Evolutionary conservation across 2,329 filamentous ascomycete genomes (phyloP), one percentile per base, ranked within the genome.

Genomic region (Hypoxylon sp.): DNA sequence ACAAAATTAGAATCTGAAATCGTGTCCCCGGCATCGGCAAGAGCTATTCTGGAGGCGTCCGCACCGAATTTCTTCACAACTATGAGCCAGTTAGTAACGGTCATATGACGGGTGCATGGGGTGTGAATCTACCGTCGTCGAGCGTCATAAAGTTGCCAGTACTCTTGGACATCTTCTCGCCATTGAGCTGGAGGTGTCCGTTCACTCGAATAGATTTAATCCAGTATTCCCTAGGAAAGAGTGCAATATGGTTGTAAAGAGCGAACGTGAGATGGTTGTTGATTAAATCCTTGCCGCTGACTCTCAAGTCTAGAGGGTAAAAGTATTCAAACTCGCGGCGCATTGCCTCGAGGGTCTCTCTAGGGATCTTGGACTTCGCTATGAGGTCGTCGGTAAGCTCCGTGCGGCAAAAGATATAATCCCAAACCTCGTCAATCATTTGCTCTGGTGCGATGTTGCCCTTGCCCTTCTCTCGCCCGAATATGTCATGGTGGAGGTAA

Each of bases 161-260:
- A 59, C 91, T 95, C 85, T 99, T 99, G 79, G 90, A 92, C 96
- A 99, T 99, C 87, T 99, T 99, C 79, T 97, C 93, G 53, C 95
- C 95, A 79, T 99, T 99, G 71, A 99, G 86, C 80, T 97, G 89
- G 75, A 98, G 83, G 82, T 98, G 95, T 1, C 96, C 96, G 77
- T 99, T 99, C 69, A 92, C 90, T 71, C 96, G 91, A 72, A 98
- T 87, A 69, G 90, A 90, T 56, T 87, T 87, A 10, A 96, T 96
- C 94, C 95, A 98, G 84, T 94, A 97, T 79, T 95, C 89, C 65
- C 88, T 87, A 11, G 90, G 88, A 86, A 98, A 98, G 46, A 99
- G 86, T 10, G 96, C 96, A 71, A 96, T 81, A 80, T 98, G 96
- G 73, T 95, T 91, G 83, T 98, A 98, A 60, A 98, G 86, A 86